These are phyloP conservation scores for Bruguiera parviflora DNA, from an alignment of 345 rosid genomes.

Conservation along the genomic window DNA sequence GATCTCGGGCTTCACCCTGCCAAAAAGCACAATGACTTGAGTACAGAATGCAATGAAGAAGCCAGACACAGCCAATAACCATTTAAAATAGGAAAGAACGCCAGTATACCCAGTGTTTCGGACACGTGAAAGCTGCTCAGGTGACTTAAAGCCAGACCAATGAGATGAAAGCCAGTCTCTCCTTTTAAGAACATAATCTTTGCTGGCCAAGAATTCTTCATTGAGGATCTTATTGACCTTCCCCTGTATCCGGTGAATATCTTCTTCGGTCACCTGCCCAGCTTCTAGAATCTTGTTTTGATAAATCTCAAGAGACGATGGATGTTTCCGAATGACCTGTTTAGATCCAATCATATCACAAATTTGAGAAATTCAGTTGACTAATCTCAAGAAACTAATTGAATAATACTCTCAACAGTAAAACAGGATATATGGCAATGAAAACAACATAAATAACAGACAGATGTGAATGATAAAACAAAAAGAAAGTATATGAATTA, in stretches of 20 bases:
- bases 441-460: not conserved
- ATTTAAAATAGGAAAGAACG: slow-evolving; percentile 9
- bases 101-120: slow-evolving; percentile 64
- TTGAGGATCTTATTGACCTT: slow-evolving; percentile 64
- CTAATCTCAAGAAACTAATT: slow-evolving; percentile 6
- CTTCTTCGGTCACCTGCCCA: slow-evolving; percentile 56
- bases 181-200: slow-evolving; percentile 61
- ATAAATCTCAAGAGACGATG: slow-evolving; percentile 66
- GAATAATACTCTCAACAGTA: not conserved
- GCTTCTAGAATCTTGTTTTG: slow-evolving; percentile 58
- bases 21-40: slow-evolving; percentile 18
- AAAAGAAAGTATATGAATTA: not conserved
- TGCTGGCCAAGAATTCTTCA: slow-evolving; percentile 69
- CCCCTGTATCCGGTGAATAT: slow-evolving; percentile 49
- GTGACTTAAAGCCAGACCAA: slow-evolving; percentile 79
- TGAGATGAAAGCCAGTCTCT: slow-evolving; percentile 86
- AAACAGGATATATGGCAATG: not conserved
- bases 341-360: slow-evolving; percentile 17
- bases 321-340: slow-evolving; percentile 69
- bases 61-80: not conserved
- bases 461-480: not conserved
- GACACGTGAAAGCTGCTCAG: slow-evolving; percentile 73
- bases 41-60: not conserved
- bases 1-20: slow-evolving; percentile 80
- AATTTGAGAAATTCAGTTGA: not conserved